These are phyloP conservation scores for Blastomyces gilchristii DNA, from an alignment of 2,329 filamentous ascomycete species.

Conservation along the genomic window DNA sequence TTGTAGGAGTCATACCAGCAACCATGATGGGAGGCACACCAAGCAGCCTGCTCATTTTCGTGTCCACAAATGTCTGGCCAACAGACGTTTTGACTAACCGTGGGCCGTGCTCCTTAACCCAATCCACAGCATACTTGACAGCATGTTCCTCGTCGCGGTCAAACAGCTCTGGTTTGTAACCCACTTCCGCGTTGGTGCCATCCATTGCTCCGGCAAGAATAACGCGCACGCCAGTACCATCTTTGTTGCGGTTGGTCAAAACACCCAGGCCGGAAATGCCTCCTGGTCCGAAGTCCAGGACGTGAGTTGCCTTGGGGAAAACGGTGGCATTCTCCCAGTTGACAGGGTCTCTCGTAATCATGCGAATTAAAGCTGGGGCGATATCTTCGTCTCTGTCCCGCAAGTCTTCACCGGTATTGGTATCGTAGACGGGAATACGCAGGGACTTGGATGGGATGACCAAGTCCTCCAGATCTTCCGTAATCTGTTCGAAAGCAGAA, in stretches of 20 bases:
- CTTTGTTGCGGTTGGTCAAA: conserved; percentile 96
- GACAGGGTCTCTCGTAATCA: conserved; percentile 90
- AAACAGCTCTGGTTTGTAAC: conserved; percentile 96
- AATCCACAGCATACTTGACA: conserved; percentile 89
- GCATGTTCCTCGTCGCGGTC: conserved; percentile 92
- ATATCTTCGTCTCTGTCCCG: conserved; percentile 60
- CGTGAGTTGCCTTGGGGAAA: conserved; percentile 83
- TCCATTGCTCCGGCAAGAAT: conserved; percentile 91
- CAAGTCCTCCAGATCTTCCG: conserved; percentile 77
- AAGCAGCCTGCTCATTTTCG: conserved; percentile 83
- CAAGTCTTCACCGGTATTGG: conserved; percentile 77
- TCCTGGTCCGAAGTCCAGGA: conserved; percentile 92
- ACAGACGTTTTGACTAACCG: conserved; percentile 78
- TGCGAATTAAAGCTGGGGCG: conserved; percentile 72
- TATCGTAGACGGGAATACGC: conserved; percentile 80
- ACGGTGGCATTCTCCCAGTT: conserved; percentile 93
- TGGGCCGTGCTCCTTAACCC: conserved; percentile 97
- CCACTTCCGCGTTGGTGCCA: conserved; percentile 79
- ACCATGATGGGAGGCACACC: conserved; percentile 82
- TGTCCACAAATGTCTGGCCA: conserved; percentile 87
- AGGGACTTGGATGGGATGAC: conserved; percentile 63
- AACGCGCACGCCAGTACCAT: conserved; percentile 92
- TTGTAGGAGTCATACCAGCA: conserved; percentile 86
- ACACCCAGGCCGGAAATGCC: conserved; percentile 94
- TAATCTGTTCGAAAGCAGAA: conserved; percentile 70